Conservation (phyloP, 2,329 filamentous ascomycete species). For the Dothiorella sarmentorum region DNA sequence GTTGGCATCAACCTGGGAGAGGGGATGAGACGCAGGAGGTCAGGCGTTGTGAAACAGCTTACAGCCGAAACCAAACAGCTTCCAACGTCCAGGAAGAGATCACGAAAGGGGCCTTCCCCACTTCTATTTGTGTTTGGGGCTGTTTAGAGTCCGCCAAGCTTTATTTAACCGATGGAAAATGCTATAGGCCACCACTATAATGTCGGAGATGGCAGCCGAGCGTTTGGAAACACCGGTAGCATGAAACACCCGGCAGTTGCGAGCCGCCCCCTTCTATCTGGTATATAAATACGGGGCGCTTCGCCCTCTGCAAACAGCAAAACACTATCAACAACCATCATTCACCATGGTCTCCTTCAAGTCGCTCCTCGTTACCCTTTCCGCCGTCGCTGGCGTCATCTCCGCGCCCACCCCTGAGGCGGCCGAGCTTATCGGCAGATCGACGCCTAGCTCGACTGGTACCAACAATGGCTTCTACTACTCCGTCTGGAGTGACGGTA, state of each 20-base stretch:
- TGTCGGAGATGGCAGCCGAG: neutral
- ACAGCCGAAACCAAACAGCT: slow-evolving; percentile 10
- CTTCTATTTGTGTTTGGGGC: neutral
- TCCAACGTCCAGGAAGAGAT: too few species aligned
- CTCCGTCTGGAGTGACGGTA: slow-evolving; percentile 58
- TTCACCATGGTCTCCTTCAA: slow-evolving; percentile 41
- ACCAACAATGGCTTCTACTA: slow-evolving; percentile 59
- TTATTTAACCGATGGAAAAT: slow-evolving; percentile 1
- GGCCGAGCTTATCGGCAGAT: slow-evolving; percentile 33
- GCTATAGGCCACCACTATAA: neutral
- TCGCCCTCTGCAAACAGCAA: neutral
- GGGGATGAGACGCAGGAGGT: neutral
- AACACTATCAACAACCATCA: neutral
- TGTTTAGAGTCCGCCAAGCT: slow-evolving; percentile 1
- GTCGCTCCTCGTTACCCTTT: slow-evolving; percentile 37
- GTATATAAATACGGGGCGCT: neutral
- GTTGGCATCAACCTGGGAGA: too few species aligned
- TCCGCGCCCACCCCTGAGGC: slow-evolving; percentile 35
- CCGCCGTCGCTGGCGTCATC: slow-evolving; percentile 33
- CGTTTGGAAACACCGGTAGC: slow-evolving; percentile 1
- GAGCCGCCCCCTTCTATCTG: neutral
- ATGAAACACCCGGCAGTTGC: slow-evolving; percentile 1
- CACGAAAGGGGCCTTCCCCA: neutral
- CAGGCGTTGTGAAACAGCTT: neutral
- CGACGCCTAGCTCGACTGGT: slow-evolving; percentile 46